Conservation (phyloP, 169 alveolate species). For the Eimeria sp. region DNA sequence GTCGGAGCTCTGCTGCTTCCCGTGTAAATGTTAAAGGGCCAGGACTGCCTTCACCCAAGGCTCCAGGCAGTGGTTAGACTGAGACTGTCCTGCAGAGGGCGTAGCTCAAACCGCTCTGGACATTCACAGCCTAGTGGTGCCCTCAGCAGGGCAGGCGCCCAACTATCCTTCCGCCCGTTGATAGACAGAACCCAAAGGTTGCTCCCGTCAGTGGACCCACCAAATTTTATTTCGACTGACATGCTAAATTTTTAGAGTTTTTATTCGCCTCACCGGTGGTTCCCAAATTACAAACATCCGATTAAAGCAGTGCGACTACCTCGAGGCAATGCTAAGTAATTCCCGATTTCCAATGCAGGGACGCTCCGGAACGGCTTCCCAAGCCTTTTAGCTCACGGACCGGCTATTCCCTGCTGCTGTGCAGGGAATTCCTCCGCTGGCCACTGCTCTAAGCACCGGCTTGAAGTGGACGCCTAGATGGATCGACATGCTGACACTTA, state of each 20-base stretch:
- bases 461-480: neutral
- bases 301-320: neutral
- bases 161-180: neutral
- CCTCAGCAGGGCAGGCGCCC: neutral
- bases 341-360: neutral
- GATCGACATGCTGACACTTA: neutral
- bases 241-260: neutral
- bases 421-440: neutral
- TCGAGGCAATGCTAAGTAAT: neutral
- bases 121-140: neutral
- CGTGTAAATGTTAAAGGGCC: neutral
- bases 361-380: neutral
- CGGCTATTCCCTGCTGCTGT: neutral
- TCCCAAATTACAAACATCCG: neutral
- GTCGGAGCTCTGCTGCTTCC: neutral
- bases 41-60: constrained; percentile 15
- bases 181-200: neutral
- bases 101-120: neutral
- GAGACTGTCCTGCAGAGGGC: neutral
- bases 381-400: neutral
- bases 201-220: neutral
- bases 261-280: neutral
- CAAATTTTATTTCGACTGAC: neutral
- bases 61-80: constrained; percentile 16
- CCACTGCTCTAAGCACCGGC: neutral